Conservation (phyloP, 495 filamentous ascomycete species). For the Cercophora scortea region DNA sequence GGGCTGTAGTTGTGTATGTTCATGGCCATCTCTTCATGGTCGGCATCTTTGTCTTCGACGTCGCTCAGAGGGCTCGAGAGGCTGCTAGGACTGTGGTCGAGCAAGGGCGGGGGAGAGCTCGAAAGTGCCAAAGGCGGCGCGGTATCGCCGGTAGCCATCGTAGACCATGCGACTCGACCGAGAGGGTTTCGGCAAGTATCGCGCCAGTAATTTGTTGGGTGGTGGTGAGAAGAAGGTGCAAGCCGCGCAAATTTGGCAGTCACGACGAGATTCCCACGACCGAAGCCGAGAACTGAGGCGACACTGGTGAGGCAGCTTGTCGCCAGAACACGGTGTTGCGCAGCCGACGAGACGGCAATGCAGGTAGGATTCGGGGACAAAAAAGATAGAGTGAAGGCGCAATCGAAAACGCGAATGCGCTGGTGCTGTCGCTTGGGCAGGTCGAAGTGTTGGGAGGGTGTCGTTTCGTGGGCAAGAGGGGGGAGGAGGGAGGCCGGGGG, state of each 20-base stretch:
- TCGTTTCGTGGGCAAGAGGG: constrained; percentile 9
- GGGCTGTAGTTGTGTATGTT: constrained; percentile 23
- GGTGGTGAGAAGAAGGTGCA: constrained; percentile 6
- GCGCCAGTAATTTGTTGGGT: constrained; percentile 10
- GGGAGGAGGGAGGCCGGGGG: not conserved
- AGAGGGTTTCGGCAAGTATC: not conserved
- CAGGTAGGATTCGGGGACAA: not conserved
- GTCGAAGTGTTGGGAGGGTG: constrained; percentile 1
- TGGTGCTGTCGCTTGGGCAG: not conserved
- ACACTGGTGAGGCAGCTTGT: constrained; percentile 10
- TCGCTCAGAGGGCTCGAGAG: constrained; percentile 76
- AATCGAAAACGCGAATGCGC: not conserved
- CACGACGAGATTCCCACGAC: not conserved
- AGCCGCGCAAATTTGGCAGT: constrained; percentile 20
- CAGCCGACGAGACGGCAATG: not conserved
- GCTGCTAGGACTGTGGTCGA: constrained; percentile 29
- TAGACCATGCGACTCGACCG: constrained; percentile 16
- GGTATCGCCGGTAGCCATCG: constrained; percentile 41
- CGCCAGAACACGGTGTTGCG: constrained; percentile 10
- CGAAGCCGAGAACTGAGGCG: not conserved
- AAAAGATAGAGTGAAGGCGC: not conserved
- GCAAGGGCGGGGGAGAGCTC: constrained; percentile 34
- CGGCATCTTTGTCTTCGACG: constrained; percentile 63
- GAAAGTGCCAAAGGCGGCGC: constrained; percentile 33
- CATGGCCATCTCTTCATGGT: constrained; percentile 37